Base-by-base conservation (phyloP, 352 stramenopile genomes). In the Phytopythium vexans region DNA sequence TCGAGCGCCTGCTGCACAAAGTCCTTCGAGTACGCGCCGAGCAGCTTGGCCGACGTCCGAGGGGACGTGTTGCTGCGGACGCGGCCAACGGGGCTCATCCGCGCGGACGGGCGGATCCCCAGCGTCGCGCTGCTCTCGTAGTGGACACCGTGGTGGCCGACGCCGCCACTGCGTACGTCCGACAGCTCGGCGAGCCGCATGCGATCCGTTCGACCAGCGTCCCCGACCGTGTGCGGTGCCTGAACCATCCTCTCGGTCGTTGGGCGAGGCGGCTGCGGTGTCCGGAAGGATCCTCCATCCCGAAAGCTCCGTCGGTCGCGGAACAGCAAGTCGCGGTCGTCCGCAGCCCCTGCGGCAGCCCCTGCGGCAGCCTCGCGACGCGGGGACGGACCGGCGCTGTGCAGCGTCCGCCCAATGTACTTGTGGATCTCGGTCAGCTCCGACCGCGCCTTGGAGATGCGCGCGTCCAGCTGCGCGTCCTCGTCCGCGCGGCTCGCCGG, bases 171-270 rank as follows among this genome's bases (percentile, higher is more conserved):
- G 34, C 81, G 75, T 44, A 86, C 73, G 49, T 90, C 74, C 52
- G 78, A 90, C 15, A 94, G 70, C 44, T 94, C 84, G 4, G 82
- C 80, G 3, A 92, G 58, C 15, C 66, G 52, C 84, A 94, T 92
- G 41, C 84, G 82, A 49, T 94, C 80, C 7, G 66, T 82, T 46
- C 79, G 73, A 27, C 50, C 14, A 10, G 41, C 41, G 31, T 49
- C 40, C 44, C 82, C 63, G 52, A 88, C 70, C 0, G 66, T 72
- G 34, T 66, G 64, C 33, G 76, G 84, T 5, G 87, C 58, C 42
- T 85, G 67, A 44, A 77, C 31, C 7, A 88, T 57, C 8, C 74
- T 61, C 52, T 86, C 73, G n/a, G 66, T 67, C 5, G 74, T 66
- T 6, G 61, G 64, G 27, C 68, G 58, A 27, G 66, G 54, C 2